Percentiles rank a stretch among this genome's conserved stretches.
These are phyloP conservation scores for Raphidocelis subcapitata DNA, from an alignment of 139 green algal species.

Conservation along the genomic window DNA sequence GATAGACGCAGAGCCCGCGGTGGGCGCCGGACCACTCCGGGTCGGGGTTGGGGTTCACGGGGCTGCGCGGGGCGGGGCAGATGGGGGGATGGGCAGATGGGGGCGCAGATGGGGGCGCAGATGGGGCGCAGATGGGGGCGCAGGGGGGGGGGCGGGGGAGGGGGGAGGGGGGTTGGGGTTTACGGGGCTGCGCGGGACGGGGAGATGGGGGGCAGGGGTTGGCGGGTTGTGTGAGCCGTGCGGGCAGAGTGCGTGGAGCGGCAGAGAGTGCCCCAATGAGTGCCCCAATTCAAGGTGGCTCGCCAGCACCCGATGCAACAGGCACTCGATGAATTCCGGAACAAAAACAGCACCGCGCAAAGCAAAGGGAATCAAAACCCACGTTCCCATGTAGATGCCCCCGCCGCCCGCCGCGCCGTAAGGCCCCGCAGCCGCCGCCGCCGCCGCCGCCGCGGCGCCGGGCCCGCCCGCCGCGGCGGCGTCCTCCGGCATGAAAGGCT, in stretches of 20 bases:
- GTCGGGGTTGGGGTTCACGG: slow-evolving; percentile 66
- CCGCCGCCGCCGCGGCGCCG: background rate
- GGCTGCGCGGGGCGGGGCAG: slow-evolving; percentile 23
- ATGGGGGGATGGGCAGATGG: background rate
- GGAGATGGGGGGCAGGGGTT: too few relatives aligned
- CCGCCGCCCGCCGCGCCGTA: slow-evolving; percentile 1
- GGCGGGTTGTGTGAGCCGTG: too few relatives aligned
- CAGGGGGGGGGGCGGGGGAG: background rate
- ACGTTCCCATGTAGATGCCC: slow-evolving; percentile 76
- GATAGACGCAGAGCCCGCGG: slow-evolving; percentile 76
- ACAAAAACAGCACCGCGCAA: too few relatives aligned
- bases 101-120: background rate
- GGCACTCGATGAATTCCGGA: too few relatives aligned
- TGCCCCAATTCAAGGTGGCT: too few relatives aligned
- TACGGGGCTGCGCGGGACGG: too few relatives aligned
- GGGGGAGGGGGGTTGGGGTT: too few relatives aligned
- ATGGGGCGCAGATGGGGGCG: background rate
- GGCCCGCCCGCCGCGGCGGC: background rate
- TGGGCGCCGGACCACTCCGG: slow-evolving; percentile 79
- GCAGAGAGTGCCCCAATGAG: too few relatives aligned
- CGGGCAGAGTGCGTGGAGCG: too few relatives aligned
- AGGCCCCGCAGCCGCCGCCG: background rate
- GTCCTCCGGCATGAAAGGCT: slow-evolving; percentile 55
- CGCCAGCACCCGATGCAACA: too few relatives aligned
- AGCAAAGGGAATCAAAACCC: slow-evolving; percentile 7